Base-by-base conservation (phyloP, 176 grass and related monocot genomes). In the Elymus sibiricus region DNA sequence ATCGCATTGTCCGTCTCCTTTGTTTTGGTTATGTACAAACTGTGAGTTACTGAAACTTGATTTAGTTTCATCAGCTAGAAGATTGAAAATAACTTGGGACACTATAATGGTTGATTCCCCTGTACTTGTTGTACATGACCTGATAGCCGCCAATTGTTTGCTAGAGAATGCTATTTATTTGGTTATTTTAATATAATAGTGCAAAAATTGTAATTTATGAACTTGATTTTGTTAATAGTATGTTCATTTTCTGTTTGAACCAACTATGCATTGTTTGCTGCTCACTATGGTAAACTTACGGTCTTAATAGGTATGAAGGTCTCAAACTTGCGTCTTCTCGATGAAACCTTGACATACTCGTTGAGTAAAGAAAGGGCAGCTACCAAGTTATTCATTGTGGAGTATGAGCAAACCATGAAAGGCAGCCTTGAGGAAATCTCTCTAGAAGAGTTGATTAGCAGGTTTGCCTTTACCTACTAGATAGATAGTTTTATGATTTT, bases 281-380 rank as follows among this genome's bases (percentile, higher is more conserved):
- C 29, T 76, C n/a, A 56, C 72, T 71, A 70, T 64, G 58, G 58
- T 66, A 81, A 22, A 51, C 9, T 77, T 63, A 32, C 59, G 22
- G 77, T 70, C 65, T 74, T 43, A 43, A 78, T 83, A 94, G 89
- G 86, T 84, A 61, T 84, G 19, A 58, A 70, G 26, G 58, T 16
- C 22, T 32, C 89, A 78, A 81, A 58, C 37, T 68, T 94, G 55
- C 59, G n/a, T 82, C 38, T 91, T 77, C 76, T 91, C 7, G 86
- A 94, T 26, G 80, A 78, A 40, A 63, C 81, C 84, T 21, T 81
- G 64, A 58, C 61, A 31, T 94, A 94, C 79, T 94, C 92, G 10
- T 70, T 91, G 72, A 94, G 74, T 77, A 79, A 86, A 44, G 78
- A 84, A 64, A 70, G 55, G 65, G 82, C 89, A 74, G n/a, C 89